These are phyloP conservation scores for Byssochlamys sp. DNA, from an alignment of 2,329 filamentous ascomycete genomes.

Conservation along the genomic window DNA sequence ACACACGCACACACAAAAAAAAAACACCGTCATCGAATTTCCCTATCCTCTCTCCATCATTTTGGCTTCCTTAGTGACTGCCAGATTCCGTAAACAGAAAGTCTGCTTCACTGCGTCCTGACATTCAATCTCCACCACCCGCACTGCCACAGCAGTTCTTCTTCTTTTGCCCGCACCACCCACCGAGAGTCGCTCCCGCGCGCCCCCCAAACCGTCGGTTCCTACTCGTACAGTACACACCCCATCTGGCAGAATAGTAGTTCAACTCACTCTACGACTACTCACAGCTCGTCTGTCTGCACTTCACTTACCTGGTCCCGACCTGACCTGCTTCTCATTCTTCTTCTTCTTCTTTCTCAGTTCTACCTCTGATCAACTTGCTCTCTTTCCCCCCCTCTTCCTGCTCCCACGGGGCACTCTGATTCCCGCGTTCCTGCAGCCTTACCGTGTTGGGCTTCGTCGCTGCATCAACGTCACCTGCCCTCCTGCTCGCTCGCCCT, in stretches of 20 bases:
- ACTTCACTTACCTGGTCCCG: not conserved
- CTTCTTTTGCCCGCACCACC: not conserved
- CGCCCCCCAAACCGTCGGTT: conserved; percentile 5
- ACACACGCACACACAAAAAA: not conserved
- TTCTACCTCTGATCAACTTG: conserved; percentile 8
- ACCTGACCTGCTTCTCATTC: not conserved
- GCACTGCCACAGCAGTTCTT: conserved; percentile 15
- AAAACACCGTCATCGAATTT: not conserved
- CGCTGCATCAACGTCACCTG: conserved; percentile 26
- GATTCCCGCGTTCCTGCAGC: conserved; percentile 21
- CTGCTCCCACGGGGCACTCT: conserved; percentile 8
- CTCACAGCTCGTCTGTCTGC: not conserved
- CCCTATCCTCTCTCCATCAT: not conserved
- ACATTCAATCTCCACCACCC: conserved; percentile 13
- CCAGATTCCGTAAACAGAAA: conserved; percentile 18
- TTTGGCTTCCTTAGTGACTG: conserved; percentile 7
- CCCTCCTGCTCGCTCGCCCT: conserved; percentile 12
- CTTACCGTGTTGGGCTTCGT: conserved; percentile 22
- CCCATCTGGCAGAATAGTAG: not conserved
- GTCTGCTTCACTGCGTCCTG: conserved; percentile 10
- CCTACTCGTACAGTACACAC: conserved; percentile 2
- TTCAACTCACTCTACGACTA: not conserved
- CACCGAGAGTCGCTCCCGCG: not conserved
- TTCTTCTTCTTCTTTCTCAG: conserved; percentile 1
- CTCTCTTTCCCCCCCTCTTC: conserved; percentile 8